Percentiles rank a stretch among this genome's conserved stretches.
Conservation (phyloP, 345 rosid genomes). For the Barbarea vulgaris region DNA sequence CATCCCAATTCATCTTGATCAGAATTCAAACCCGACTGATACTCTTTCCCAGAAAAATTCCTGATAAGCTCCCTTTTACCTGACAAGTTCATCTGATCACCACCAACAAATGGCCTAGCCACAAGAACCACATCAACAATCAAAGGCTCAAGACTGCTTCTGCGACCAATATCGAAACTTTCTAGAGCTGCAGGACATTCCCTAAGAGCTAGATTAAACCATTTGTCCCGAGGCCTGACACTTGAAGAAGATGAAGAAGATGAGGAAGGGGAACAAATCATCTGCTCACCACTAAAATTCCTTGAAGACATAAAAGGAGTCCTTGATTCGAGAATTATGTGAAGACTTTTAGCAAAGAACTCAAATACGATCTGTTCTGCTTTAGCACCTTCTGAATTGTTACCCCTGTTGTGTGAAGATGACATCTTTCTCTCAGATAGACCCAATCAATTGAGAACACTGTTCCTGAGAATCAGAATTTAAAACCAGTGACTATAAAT, state of each 20-base stretch:
- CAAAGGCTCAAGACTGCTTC: slow-evolving; percentile 72
- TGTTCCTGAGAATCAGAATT: slow-evolving; percentile 33
- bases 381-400: slow-evolving; percentile 67
- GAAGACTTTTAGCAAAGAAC: slow-evolving; percentile 87
- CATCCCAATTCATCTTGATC: slow-evolving; percentile 69
- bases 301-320: slow-evolving; percentile 81
- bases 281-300: slow-evolving; percentile 80
- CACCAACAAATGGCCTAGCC: slow-evolving; percentile 55
- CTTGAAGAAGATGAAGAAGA: slow-evolving; percentile 85
- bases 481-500: slow-evolving; percentile 12
- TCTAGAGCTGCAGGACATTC: slow-evolving; percentile 86
- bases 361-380: slow-evolving; percentile 89
- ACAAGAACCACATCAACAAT: slow-evolving; percentile 87
- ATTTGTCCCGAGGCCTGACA: slow-evolving; percentile 82
- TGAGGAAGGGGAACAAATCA: slow-evolving; percentile 71
- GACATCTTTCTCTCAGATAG: slow-evolving; percentile 44
- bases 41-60: slow-evolving; percentile 57
- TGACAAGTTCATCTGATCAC: slow-evolving; percentile 53
- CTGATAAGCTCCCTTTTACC: slow-evolving; percentile 52
- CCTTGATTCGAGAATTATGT: slow-evolving; percentile 89
- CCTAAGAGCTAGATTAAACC: slow-evolving; percentile 93
- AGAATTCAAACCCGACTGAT: slow-evolving; percentile 52
- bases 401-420: slow-evolving; percentile 52
- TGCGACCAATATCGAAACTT: slow-evolving; percentile 75
- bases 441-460: slow-evolving; percentile 17